phyloP scores from a whole-genome alignment of 2,329 filamentous ascomycete genomes.

The Ophiocordyceps unilateralis region DNA sequence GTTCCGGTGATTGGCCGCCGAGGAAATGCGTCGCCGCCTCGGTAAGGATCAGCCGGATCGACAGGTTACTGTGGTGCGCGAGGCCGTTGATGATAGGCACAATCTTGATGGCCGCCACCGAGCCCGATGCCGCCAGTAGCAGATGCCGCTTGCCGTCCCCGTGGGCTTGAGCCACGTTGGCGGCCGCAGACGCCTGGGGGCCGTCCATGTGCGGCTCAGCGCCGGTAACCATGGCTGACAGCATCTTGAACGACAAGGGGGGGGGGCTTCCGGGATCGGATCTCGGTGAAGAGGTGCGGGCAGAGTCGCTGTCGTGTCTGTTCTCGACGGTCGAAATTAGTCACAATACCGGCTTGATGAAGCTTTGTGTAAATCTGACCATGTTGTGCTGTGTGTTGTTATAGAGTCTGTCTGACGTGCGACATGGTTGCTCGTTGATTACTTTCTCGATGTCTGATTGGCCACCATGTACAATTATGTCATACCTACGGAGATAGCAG shows the following conservation, averaged over 20 bases:
- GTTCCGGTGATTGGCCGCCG: constrained; percentile 55
- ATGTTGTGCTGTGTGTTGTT: too few species aligned
- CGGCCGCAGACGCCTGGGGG: constrained; percentile 9
- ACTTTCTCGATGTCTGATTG: too few species aligned
- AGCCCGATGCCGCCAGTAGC: constrained; percentile 24
- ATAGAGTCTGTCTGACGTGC: too few species aligned
- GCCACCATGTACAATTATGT: too few species aligned
- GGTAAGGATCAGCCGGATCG: constrained; percentile 75
- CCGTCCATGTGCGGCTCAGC: not conserved
- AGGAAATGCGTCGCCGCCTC: constrained; percentile 60
- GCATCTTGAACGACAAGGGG: not conserved
- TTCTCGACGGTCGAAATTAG: too few species aligned
- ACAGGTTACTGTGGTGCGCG: constrained; percentile 35
- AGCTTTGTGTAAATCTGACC: too few species aligned
- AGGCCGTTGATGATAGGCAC: constrained; percentile 47
- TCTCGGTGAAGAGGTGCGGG: too few species aligned
- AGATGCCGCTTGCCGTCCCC: constrained; percentile 24
- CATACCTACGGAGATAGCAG: too few species aligned
- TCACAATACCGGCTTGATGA: too few species aligned
- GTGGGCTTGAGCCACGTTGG: constrained; percentile 14
- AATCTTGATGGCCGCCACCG: constrained; percentile 81
- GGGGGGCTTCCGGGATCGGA: not conserved
- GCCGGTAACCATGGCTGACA: not conserved
- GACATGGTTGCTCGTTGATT: too few species aligned
- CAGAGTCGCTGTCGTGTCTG: too few species aligned